phyloP scores from a whole-genome alignment of 2,329 filamentous ascomycete species.

The Phialophora macrospora region DNA sequence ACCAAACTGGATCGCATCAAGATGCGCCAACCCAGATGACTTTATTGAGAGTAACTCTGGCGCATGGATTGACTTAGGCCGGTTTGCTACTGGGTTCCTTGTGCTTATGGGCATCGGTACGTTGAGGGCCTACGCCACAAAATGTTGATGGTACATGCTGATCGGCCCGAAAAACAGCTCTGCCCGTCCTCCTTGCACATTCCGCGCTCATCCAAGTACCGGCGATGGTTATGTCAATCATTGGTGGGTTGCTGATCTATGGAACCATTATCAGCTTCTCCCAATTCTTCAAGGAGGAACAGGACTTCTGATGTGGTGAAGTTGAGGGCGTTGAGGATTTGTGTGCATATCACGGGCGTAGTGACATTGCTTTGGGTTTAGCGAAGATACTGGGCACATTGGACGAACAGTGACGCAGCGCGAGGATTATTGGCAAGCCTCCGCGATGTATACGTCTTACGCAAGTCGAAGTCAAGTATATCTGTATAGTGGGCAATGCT shows the following conservation, averaged over 20 bases:
- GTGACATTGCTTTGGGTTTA: slow-evolving; percentile 18
- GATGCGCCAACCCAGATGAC: slow-evolving; percentile 90
- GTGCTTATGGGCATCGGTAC: slow-evolving; percentile 96
- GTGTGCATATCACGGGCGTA: slow-evolving; percentile 22
- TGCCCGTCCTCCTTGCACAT: slow-evolving; percentile 87
- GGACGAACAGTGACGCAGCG: slow-evolving; percentile 13
- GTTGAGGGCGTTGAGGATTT: slow-evolving; percentile 9
- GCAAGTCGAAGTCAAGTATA: background rate
- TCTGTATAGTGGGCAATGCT: background rate
- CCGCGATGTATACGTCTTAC: background rate
- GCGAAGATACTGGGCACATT: slow-evolving; percentile 17
- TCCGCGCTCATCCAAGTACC: slow-evolving; percentile 78
- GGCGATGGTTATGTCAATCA: slow-evolving; percentile 93
- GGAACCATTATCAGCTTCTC: slow-evolving; percentile 97
- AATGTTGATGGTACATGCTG: slow-evolving; percentile 15
- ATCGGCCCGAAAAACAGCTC: slow-evolving; percentile 65
- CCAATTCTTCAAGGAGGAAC: slow-evolving; percentile 97
- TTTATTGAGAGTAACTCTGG: slow-evolving; percentile 86
- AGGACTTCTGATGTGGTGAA: slow-evolving; percentile 73
- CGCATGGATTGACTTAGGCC: slow-evolving; percentile 87
- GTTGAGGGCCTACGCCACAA: slow-evolving; percentile 46
- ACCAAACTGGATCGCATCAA: slow-evolving; percentile 93
- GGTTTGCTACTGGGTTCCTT: slow-evolving; percentile 93
- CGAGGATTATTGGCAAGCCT: slow-evolving; percentile 1
- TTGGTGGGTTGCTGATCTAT: slow-evolving; percentile 93